Evolutionary conservation across 2,329 filamentous ascomycete species (phyloP).

Genomic region (Diaporthe citriasiana): DNA sequence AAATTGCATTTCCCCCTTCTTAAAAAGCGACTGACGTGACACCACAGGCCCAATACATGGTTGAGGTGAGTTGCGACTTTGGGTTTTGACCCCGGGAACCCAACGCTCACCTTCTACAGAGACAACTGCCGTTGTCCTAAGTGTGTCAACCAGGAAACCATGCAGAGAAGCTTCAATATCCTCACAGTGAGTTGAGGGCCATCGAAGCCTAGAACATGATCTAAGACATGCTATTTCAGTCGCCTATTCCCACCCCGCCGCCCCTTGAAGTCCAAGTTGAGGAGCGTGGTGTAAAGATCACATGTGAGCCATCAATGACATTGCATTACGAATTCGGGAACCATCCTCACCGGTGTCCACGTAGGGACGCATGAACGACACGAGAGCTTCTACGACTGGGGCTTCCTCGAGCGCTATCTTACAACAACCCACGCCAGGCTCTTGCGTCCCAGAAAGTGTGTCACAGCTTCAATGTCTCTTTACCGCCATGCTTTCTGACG

Average conservation of each 20-base stretch:
- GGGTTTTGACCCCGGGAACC: not conserved
- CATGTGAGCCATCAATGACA: slow-evolving; percentile 58
- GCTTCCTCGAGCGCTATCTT: slow-evolving; percentile 69
- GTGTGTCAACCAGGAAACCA: slow-evolving; percentile 79
- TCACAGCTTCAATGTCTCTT: no score
- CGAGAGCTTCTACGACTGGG: slow-evolving; percentile 74
- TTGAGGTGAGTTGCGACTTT: slow-evolving; percentile 33
- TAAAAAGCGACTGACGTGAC: not conserved
- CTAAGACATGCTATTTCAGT: slow-evolving; percentile 12
- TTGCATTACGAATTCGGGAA: slow-evolving; percentile 1
- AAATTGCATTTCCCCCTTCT: not conserved
- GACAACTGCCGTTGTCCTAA: slow-evolving; percentile 79
- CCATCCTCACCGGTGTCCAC: slow-evolving; percentile 41
- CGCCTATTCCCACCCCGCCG: slow-evolving; percentile 56
- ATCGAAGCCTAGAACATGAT: slow-evolving; percentile 14
- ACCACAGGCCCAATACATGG: slow-evolving; percentile 34
- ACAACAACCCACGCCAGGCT: slow-evolving; percentile 51
- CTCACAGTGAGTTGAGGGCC: slow-evolving; percentile 66
- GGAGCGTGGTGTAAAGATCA: slow-evolving; percentile 59
- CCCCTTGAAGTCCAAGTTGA: slow-evolving; percentile 51
- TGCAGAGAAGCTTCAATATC: slow-evolving; percentile 77
- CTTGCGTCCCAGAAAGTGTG: slow-evolving; percentile 53
- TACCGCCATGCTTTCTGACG: not conserved
- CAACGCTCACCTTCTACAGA: slow-evolving; percentile 54
- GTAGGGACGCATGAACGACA: slow-evolving; percentile 78